Percentiles rank a stretch among this genome's conserved stretches.
Evolutionary conservation across 305 asterid species (phyloP).

Genomic region (Fraxinus xanthoxyloides): DNA sequence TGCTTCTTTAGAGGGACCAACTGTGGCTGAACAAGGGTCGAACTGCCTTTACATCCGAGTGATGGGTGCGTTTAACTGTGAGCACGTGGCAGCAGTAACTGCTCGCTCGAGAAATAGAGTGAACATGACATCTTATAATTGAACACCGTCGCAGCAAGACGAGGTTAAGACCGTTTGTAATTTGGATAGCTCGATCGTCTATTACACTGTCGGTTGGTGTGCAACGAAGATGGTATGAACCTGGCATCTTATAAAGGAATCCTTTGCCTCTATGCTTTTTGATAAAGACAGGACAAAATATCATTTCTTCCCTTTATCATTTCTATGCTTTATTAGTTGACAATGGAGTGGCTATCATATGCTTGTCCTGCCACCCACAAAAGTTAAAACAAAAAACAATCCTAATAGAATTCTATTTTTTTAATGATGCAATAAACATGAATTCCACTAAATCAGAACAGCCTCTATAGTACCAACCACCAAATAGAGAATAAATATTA

Average conservation of each 20-base stretch:
- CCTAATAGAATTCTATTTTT: not conserved
- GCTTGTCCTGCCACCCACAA: not conserved
- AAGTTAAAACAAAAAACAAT: not conserved
- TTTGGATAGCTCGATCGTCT: not conserved
- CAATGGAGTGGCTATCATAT: not conserved
- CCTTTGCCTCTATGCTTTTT: not conserved
- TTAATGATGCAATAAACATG: not conserved
- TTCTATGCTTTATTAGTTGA: not conserved
- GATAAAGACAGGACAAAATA: not conserved
- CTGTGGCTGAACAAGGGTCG: not conserved
- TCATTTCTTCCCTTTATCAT: not conserved
- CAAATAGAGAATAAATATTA: not conserved
- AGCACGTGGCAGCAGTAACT: not conserved
- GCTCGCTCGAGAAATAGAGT: not conserved
- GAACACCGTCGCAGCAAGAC: not conserved
- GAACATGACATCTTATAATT: not conserved
- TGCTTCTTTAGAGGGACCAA: not conserved
- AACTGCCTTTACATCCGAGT: not conserved
- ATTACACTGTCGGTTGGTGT: not conserved
- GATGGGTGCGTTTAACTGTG: not conserved
- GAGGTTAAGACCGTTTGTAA: not conserved
- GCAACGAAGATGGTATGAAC: not conserved
- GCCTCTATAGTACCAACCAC: not conserved
- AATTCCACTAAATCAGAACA: not conserved
- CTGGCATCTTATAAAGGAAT: not conserved